phyloP scores from a whole-genome alignment of 768 basidiomycete species.

The Phaeotremella skinneri region DNA sequence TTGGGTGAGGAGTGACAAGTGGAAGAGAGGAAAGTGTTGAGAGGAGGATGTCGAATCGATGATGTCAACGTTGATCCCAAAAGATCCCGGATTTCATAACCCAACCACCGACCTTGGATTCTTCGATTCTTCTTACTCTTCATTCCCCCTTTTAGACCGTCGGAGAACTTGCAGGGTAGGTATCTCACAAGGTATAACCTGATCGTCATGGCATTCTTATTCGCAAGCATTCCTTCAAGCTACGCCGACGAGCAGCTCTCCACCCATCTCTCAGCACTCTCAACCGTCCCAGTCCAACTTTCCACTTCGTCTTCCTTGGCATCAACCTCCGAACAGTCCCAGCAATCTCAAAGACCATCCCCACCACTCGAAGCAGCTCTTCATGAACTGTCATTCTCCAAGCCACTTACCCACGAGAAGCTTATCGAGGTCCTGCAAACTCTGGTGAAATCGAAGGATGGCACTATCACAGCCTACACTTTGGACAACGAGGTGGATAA shows the following conservation, averaged over 20 bases:
- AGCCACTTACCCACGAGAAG: slow-evolving; percentile 26
- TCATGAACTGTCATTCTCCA: slow-evolving; percentile 34
- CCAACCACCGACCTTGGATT: too few relatives aligned
- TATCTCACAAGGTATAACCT: neutral
- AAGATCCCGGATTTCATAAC: too few relatives aligned
- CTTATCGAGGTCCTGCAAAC: slow-evolving; percentile 33
- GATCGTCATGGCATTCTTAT: slow-evolving; percentile 18
- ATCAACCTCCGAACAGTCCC: slow-evolving; percentile 5
- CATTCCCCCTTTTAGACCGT: too few relatives aligned
- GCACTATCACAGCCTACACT: slow-evolving; percentile 1
- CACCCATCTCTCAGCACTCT: slow-evolving; percentile 32
- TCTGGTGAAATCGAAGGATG: slow-evolving; percentile 15
- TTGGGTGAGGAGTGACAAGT: neutral
- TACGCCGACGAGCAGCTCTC: slow-evolving; percentile 39
- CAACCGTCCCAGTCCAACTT: slow-evolving; percentile 35
- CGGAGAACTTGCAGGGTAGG: too few relatives aligned
- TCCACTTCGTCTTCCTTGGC: slow-evolving; percentile 5
- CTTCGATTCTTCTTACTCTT: too few relatives aligned
- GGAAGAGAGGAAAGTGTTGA: neutral
- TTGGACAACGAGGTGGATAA: slow-evolving; percentile 27
- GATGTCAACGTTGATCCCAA: neutral
- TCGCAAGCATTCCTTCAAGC: slow-evolving; percentile 21
- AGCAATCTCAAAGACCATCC: slow-evolving; percentile 16
- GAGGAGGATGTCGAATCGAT: neutral
- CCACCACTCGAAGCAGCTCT: slow-evolving; percentile 32